Percentiles rank a stretch among this genome's conserved stretches.
These are phyloP conservation scores for Leucocoprinus leucothites DNA, from an alignment of 768 basidiomycete species.

Conservation along the genomic window DNA sequence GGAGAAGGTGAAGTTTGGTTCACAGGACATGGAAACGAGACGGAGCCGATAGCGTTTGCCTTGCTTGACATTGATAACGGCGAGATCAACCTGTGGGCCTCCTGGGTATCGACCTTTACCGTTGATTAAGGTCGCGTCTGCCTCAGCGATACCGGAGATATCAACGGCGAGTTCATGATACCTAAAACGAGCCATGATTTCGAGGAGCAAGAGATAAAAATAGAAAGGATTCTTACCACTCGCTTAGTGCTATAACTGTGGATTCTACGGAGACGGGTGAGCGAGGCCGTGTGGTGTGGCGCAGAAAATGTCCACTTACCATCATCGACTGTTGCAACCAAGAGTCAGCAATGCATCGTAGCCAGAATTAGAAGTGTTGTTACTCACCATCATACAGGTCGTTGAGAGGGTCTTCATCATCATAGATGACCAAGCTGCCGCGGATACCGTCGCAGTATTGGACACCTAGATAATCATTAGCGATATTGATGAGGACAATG, in stretches of 20 bases:
- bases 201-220: not conserved
- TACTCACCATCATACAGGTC: constrained; percentile 16
- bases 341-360: not conserved
- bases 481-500: not conserved
- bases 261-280: constrained; percentile 26
- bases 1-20: constrained; percentile 37
- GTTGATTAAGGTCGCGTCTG: constrained; percentile 34
- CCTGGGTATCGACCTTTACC: constrained; percentile 33
- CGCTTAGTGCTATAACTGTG: constrained; percentile 37
- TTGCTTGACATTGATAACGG: constrained; percentile 30
- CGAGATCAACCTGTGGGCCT: constrained; percentile 27
- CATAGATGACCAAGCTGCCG: constrained; percentile 35
- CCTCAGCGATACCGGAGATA: constrained; percentile 18
- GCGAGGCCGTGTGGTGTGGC: constrained; percentile 19
- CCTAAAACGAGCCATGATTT: constrained; percentile 12
- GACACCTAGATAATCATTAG: constrained; percentile 15
- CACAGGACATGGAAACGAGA: constrained; percentile 22
- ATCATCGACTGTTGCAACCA: constrained; percentile 23
- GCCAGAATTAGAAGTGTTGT: not conserved
- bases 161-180: constrained; percentile 20
- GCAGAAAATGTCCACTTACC: constrained; percentile 24
- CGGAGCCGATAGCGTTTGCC: constrained; percentile 31
- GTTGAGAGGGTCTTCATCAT: constrained; percentile 21
- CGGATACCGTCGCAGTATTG: constrained; percentile 49
- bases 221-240: constrained; percentile 25